Evolutionary conservation across 1,284 basidiomycete genomes (phyloP).

Genomic region (Pseudozyma pruni): DNA sequence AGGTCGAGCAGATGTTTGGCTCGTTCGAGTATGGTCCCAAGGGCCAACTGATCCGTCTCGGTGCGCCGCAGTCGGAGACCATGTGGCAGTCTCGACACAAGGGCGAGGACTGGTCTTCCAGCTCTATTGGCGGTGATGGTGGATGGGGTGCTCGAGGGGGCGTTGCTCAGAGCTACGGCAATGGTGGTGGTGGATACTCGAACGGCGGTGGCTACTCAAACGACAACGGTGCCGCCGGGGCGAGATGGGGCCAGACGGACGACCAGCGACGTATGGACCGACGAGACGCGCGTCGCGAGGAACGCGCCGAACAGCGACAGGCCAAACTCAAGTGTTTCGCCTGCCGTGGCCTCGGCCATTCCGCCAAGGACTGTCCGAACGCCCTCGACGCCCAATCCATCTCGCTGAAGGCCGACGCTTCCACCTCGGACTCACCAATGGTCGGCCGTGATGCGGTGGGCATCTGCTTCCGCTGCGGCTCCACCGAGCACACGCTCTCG

Average conservation of each 20-base stretch:
- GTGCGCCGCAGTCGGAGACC: conserved; percentile 45
- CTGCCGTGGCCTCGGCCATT: conserved; percentile 84
- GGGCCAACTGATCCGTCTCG: conserved; percentile 41
- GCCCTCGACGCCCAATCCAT: conserved; percentile 48
- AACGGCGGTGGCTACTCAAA: conserved; percentile 2
- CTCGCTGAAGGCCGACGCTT: conserved; percentile 19
- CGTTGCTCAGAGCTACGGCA: conserved; percentile 2
- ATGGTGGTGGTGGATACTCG: conserved; percentile 5
- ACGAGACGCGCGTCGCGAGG: conserved; percentile 74
- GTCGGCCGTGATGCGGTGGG: conserved; percentile 66
- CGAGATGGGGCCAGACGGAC: conserved; percentile 17
- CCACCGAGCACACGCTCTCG: conserved; percentile 80
- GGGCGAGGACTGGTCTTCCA: conserved; percentile 20
- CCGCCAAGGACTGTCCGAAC: conserved; percentile 80
- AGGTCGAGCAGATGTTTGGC: conserved; percentile 55
- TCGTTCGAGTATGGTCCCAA: conserved; percentile 51
- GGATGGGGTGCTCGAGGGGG: conserved; percentile 39
- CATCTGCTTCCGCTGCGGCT: conserved; percentile 77
- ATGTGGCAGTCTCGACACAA: conserved; percentile 43
- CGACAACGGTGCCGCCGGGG: not conserved
- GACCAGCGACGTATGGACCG: conserved; percentile 58
- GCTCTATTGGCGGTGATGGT: conserved; percentile 18
- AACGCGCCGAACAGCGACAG: conserved; percentile 75
- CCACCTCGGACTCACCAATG: conserved; percentile 42
- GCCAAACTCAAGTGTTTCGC: conserved; percentile 82